These are phyloP conservation scores for Mucor circinelloides DNA, from an alignment of 371 early-diverging fungal genomes.

Conservation along the genomic window DNA sequence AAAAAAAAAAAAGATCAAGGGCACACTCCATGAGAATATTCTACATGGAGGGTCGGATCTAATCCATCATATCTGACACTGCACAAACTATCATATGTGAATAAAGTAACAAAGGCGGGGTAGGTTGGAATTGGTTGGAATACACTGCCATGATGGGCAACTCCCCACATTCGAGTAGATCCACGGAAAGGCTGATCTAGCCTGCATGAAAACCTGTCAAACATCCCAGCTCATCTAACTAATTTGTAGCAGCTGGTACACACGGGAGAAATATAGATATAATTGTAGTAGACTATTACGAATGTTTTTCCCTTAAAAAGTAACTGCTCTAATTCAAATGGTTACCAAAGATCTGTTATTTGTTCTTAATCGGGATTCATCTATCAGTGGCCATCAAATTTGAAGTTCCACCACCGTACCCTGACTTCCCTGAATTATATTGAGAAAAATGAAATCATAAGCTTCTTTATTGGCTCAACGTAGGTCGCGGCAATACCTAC, in stretches of 20 bases:
- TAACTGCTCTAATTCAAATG: not conserved
- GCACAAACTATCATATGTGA: not conserved
- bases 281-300: not conserved
- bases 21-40: not conserved
- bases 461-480: not conserved
- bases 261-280: not conserved
- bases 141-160: not conserved
- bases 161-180: not conserved
- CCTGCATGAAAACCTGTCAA: not conserved
- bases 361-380: not conserved
- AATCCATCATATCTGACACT: not conserved
- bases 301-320: not conserved
- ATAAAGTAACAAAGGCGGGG: not conserved
- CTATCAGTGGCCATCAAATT: not conserved
- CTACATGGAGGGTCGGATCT: not conserved
- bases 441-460: not conserved
- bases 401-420: not conserved
- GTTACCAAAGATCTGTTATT: not conserved
- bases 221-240: not conserved
- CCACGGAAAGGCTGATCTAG: not conserved
- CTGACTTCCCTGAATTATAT: not conserved
- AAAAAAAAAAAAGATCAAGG: not conserved
- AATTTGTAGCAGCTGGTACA: not conserved
- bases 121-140: not conserved
- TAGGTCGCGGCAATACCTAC: not conserved